Conservation (phyloP, 352 stramenopile genomes). For the Globisporangium yorkense region DNA sequence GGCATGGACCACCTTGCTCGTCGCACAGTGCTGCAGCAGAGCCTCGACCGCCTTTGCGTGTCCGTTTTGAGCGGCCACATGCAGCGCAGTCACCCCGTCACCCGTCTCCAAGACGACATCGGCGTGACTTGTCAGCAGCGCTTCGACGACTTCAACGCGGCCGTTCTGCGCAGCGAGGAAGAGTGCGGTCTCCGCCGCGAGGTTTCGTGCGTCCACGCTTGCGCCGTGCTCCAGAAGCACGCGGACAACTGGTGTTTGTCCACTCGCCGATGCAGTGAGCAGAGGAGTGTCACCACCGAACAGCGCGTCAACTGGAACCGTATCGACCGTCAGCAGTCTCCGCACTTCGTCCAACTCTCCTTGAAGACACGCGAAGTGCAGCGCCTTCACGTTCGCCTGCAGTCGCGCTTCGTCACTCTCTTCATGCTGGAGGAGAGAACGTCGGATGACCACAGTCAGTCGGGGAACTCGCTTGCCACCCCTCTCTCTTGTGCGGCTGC, state of each 20-base stretch:
- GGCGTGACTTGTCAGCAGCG: not conserved
- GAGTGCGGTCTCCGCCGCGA: not conserved
- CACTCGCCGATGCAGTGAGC: not conserved
- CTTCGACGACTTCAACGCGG: not conserved
- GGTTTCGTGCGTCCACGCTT: not conserved
- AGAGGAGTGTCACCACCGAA: not conserved
- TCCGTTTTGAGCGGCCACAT: not conserved
- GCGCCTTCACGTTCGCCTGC: not conserved
- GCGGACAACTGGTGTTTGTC: not conserved
- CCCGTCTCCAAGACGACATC: not conserved
- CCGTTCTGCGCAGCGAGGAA: not conserved
- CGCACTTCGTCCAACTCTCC: not conserved
- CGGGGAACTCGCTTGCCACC: too few relatives aligned
- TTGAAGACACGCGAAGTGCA: not conserved
- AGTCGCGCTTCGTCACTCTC: not conserved
- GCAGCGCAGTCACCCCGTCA: not conserved
- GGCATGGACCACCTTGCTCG: not conserved
- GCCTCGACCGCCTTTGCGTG: not conserved
- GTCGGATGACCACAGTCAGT: not conserved
- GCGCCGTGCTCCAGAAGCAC: not conserved
- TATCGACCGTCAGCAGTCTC: not conserved
- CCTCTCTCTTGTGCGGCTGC: too few relatives aligned
- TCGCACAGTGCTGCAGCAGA: not conserved
- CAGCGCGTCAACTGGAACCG: not conserved
- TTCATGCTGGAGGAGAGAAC: not conserved